phyloP scores from a whole-genome alignment of 192 early-diverging fungal genomes.

The Lobosporangium transversale region DNA sequence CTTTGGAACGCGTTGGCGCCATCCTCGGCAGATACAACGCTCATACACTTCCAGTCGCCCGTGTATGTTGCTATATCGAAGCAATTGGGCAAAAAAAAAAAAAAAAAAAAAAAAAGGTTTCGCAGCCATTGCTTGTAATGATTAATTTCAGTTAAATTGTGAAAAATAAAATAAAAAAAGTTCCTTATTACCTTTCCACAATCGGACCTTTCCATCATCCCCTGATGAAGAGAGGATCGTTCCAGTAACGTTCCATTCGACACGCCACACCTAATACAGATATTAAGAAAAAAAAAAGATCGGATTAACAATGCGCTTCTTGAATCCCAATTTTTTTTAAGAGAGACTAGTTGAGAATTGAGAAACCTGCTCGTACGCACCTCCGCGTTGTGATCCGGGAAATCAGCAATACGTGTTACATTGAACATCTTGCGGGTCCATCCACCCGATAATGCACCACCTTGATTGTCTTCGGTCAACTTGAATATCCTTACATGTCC shows the following conservation, averaged over 20 bases:
- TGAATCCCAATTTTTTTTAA: not conserved
- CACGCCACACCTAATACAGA: slow-evolving; percentile 74
- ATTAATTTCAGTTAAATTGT: too few relatives aligned
- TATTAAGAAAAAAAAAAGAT: slow-evolving; percentile 3
- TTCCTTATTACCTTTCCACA: slow-evolving; percentile 82
- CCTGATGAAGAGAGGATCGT: slow-evolving; percentile 83
- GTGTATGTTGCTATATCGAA: slow-evolving; percentile 53
- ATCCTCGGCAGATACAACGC: slow-evolving; percentile 65
- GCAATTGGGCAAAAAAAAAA: not conserved
- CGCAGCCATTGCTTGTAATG: too few relatives aligned
- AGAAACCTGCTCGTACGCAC: too few relatives aligned
- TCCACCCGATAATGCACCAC: slow-evolving; percentile 40
- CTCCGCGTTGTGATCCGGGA: slow-evolving; percentile 73
- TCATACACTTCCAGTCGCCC: slow-evolving; percentile 71
- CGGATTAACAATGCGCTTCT: too few relatives aligned
- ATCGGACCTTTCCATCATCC: slow-evolving; percentile 81
- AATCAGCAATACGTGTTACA: slow-evolving; percentile 65
- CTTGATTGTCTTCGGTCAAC: slow-evolving; percentile 59
- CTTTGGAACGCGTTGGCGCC: slow-evolving; percentile 36
- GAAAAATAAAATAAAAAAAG: too few relatives aligned
- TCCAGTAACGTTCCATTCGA: slow-evolving; percentile 89
- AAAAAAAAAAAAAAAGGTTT: too few relatives aligned
- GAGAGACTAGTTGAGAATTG: not conserved
- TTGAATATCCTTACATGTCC: slow-evolving; percentile 81
- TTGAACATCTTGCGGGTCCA: slow-evolving; percentile 57